A percentile compares a stretch with the other conserved stretches of the same genome.
Conservation (phyloP, 371 early-diverging fungal genomes). For the Blastocladiella emersonii region DNA sequence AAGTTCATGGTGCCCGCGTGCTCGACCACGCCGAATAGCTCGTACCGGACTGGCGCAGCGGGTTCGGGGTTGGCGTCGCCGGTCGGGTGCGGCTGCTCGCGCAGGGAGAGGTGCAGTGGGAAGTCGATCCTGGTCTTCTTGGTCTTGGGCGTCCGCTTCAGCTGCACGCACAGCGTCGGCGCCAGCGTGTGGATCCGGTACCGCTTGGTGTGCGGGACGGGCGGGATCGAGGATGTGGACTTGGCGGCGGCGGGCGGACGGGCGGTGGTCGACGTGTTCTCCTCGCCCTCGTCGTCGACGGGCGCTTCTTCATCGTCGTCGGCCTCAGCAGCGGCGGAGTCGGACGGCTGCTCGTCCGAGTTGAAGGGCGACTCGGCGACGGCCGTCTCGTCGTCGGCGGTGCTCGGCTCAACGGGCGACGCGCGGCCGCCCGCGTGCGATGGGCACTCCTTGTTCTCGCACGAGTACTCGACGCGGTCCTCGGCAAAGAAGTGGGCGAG, state of each 20-base stretch:
- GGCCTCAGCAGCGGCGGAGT: no score
- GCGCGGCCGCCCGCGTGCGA: background rate
- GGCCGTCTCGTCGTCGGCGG: no score
- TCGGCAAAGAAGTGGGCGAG: background rate
- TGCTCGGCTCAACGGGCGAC: no score
- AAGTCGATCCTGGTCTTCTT: background rate
- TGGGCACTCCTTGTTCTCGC: background rate
- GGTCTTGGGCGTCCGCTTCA: background rate
- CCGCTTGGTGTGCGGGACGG: background rate
- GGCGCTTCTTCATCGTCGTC: background rate
- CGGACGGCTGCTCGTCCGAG: no score
- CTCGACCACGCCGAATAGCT: background rate
- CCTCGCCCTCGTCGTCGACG: background rate
- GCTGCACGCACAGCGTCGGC: background rate
- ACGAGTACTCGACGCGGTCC: background rate
- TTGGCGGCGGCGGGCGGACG: no score
- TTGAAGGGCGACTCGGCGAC: no score
- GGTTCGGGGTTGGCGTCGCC: background rate
- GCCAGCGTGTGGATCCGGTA: background rate
- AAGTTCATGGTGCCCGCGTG: background rate
- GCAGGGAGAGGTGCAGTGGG: background rate
- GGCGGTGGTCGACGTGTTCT: no score
- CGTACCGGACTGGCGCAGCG: background rate
- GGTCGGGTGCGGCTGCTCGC: background rate
- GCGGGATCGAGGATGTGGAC: no score